Percentiles rank a stretch among this genome's conserved stretches.
Evolutionary conservation across 75 land plant species (phyloP).

Genomic region (Picea sitchensis): DNA sequence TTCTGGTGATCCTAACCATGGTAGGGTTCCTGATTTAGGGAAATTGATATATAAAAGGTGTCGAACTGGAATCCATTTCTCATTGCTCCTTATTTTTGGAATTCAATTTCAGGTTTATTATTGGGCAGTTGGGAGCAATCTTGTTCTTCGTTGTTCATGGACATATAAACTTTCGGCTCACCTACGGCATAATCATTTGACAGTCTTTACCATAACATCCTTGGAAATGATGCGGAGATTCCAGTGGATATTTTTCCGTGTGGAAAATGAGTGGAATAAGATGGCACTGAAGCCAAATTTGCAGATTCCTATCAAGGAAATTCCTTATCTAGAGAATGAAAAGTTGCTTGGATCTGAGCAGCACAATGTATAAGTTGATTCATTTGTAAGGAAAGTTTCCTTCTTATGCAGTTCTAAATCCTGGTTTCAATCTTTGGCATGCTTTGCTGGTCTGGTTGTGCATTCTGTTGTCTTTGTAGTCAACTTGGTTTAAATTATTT

Average conservation of each 20-base stretch:
- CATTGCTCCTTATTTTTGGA: too few species aligned
- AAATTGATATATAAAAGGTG: neutral
- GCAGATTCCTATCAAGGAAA: slow-evolving; percentile 40
- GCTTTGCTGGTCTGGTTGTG: neutral
- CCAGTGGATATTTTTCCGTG: slow-evolving; percentile 98
- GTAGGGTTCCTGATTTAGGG: neutral
- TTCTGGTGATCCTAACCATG: neutral
- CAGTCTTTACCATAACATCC: slow-evolving; percentile 75
- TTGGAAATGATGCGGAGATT: slow-evolving; percentile 90
- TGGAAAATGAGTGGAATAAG: slow-evolving; percentile 93
- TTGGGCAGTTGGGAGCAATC: slow-evolving; percentile 90
- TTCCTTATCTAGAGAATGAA: slow-evolving; percentile 40
- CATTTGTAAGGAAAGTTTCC: slow-evolving; percentile 4
- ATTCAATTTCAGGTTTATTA: slow-evolving; percentile 67
- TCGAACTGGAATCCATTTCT: too few species aligned
- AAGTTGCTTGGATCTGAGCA: slow-evolving; percentile 44
- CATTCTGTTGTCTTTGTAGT: slow-evolving; percentile 1
- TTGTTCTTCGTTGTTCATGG: slow-evolving; percentile 91
- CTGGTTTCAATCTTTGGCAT: neutral
- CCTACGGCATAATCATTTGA: slow-evolving; percentile 82
- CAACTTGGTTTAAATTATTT: neutral
- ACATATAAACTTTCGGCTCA: slow-evolving; percentile 98
- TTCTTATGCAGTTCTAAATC: neutral
- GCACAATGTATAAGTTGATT: slow-evolving; percentile 45
- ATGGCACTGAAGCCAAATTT: slow-evolving; percentile 47